Base-by-base conservation (phyloP, 1,284 basidiomycete genomes). In the Ganoderma sinense region DNA sequence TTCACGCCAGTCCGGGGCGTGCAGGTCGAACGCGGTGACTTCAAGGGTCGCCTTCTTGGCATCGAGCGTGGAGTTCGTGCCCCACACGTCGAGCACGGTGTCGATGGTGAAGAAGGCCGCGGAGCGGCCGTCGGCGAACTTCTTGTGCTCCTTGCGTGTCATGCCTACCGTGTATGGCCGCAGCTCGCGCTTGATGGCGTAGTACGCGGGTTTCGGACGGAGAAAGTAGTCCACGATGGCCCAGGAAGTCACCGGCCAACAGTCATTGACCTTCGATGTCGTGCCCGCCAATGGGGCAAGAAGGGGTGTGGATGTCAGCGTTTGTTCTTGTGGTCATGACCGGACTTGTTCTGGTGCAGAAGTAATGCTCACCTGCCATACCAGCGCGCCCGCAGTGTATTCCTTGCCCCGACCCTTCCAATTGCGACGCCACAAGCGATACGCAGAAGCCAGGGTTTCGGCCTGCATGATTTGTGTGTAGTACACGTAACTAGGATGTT, bases 51-150 rank as follows among this genome's bases (percentile, higher is more conserved):
- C 90, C 20, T 81, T 80, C 78, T 90, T 90, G 73, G 86, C 83
- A 31, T 79, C 66, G 16, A 94, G 82, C 8, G 89, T 91, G 75
- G 89, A 90, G 82, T 95, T 97, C 66, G 93, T 93, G 11, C 88
- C 94, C 95, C 95, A 97, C 55, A 96, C 86, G 80, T 95, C 89
- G 64, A 96, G 80, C 69, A 85, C 78, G 48, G 86, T 89, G 69
- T 89, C 86, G 76, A 96, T 90, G 36, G 84, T 87, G 81, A 92
- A 92, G 73, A 87, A 82, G 13, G 89, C 91, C 18, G 88, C 88
- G 20, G 90, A 89, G 33, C 84, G 80, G 62, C 88, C 85, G 76
- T 93, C 83, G n/a, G 81, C 78, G 76, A 85, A 88, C 10, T 79
- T 86, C 77, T 88, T 89, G 65, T 86, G 80, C 63, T 95, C 92